These are phyloP conservation scores for Cenchrus purpureus DNA, from an alignment of 176 grass and related monocot genomes.

Conservation along the genomic window DNA sequence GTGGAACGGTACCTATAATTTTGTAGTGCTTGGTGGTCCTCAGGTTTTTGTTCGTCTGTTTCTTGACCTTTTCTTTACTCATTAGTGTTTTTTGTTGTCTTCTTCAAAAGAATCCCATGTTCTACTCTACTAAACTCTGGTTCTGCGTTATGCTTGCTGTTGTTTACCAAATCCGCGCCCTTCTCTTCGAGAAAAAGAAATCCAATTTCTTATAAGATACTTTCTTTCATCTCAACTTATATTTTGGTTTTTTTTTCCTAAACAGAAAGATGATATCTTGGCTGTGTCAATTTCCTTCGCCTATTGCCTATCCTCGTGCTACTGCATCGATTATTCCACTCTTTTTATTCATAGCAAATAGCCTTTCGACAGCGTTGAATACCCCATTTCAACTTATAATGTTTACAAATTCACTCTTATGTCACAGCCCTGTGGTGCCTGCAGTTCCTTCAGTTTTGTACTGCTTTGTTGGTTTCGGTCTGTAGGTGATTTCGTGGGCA, in stretches of 20 bases:
- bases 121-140: background rate
- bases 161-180: background rate
- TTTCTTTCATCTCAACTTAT: no score
- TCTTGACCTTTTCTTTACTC: slow-evolving; percentile 30
- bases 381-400: background rate
- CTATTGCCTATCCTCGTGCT: background rate
- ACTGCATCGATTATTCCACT: background rate
- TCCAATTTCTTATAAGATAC: no score
- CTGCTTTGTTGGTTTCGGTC: background rate
- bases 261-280: slow-evolving; percentile 2
- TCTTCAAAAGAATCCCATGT: background rate
- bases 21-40: slow-evolving; percentile 44
- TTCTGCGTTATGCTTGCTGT: slow-evolving; percentile 6
- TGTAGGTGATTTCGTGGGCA: background rate
- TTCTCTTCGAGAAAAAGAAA: background rate
- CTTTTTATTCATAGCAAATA: background rate
- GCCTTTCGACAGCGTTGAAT: background rate
- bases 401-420: background rate
- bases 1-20: slow-evolving; percentile 12
- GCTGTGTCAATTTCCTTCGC: background rate
- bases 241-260: no score
- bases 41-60: slow-evolving; percentile 23
- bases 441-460: background rate
- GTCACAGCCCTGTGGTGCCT: slow-evolving; percentile 25
- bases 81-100: background rate